Percentiles rank a stretch among this genome's conserved stretches.
Conservation (phyloP, 306 rosid genomes). For the Parietaria judaica region DNA sequence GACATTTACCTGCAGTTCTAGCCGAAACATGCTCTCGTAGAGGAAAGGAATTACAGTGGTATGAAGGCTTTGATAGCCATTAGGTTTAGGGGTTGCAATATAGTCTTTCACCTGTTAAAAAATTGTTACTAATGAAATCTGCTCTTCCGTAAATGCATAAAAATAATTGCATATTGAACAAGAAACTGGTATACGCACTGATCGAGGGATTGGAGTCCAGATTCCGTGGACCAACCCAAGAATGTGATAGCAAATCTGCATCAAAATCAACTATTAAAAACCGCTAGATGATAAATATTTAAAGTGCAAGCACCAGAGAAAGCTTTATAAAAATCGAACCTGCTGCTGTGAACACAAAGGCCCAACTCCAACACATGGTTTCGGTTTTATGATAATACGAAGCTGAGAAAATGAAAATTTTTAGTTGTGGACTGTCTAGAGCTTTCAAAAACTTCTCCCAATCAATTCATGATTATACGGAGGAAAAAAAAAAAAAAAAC, state of each 20-base stretch:
- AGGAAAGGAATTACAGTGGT: constrained; percentile 92
- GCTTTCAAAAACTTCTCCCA: constrained; percentile 17
- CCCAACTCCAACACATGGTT: constrained; percentile 65
- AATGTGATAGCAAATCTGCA: constrained; percentile 95
- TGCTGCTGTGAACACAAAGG: constrained; percentile 83
- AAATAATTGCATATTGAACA: constrained; percentile 10
- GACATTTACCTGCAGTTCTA: constrained; percentile 84
- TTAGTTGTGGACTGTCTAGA: constrained; percentile 19
- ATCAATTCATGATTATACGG: constrained; percentile 20
- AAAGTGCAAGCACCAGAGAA: constrained; percentile 17
- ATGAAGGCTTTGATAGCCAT: constrained; percentile 97
- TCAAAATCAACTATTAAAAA: constrained; percentile 23
- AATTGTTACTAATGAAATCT: constrained; percentile 3
- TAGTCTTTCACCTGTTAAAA: constrained; percentile 77
- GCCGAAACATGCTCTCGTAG: constrained; percentile 87
- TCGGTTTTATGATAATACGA: constrained; percentile 85
- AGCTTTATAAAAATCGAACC: constrained; percentile 35
- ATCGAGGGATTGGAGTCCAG: constrained; percentile 98
- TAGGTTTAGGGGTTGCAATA: constrained; percentile 95
- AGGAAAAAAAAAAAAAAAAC: constrained; percentile 29
- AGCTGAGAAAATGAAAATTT: constrained; percentile 46
- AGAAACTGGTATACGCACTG: constrained; percentile 52
- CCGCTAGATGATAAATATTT: constrained; percentile 6
- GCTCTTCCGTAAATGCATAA: neutral
- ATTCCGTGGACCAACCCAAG: constrained; percentile 89